phyloP scores from a whole-genome alignment of 2,329 filamentous ascomycete genomes.

The Cladosporium sp. region DNA sequence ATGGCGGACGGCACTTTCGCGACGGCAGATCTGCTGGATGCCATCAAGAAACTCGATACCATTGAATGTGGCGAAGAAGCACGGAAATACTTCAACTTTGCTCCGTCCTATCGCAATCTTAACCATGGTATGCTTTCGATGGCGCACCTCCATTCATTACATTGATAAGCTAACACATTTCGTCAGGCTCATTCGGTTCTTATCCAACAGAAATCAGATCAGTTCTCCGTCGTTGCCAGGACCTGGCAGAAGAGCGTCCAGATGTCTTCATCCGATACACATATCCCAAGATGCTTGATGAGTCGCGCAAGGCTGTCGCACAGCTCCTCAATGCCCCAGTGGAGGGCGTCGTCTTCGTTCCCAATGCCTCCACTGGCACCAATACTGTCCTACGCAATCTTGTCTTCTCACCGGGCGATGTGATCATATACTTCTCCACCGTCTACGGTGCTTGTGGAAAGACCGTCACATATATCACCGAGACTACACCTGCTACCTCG shows the following conservation, averaged over 20 bases:
- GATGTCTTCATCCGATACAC: conserved; percentile 76
- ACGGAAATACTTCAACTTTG: conserved; percentile 68
- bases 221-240: conserved; percentile 64
- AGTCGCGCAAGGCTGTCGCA: conserved; percentile 65
- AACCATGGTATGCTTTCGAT: conserved; percentile 65
- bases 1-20: not conserved
- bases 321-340: conserved; percentile 64
- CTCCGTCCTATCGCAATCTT: conserved; percentile 67
- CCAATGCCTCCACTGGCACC: conserved; percentile 76
- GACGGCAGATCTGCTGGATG: conserved; percentile 7
- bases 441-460: conserved; percentile 79
- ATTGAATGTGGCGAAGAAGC: conserved; percentile 43
- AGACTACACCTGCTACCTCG: conserved; percentile 57
- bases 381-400: conserved; percentile 81
- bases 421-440: conserved; percentile 75
- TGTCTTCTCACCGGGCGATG: conserved; percentile 66
- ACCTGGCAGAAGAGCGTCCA: conserved; percentile 64
- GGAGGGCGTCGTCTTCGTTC: conserved; percentile 71
- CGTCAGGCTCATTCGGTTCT: conserved; percentile 73
- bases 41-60: conserved; percentile 9
- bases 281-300: conserved; percentile 62
- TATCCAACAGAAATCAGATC: conserved; percentile 64
- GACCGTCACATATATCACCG: conserved; percentile 69
- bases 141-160: not conserved
- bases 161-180: not conserved